A percentile compares a stretch with the other conserved stretches of the same genome.
Evolutionary conservation across 176 grass and related monocot species (phyloP).

Genomic region (Hordeum marinum): DNA sequence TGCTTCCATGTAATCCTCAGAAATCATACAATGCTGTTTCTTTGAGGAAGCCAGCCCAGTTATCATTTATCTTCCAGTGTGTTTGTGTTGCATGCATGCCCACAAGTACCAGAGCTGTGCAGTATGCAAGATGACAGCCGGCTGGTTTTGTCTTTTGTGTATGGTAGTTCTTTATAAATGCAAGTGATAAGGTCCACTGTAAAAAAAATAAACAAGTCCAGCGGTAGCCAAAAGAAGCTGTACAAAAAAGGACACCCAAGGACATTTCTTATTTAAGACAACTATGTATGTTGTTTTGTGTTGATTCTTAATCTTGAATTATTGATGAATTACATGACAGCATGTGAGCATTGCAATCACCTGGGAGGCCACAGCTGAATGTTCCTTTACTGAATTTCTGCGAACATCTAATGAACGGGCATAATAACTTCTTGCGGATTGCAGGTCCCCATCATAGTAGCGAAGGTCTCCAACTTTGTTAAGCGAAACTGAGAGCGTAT

Average conservation of each 20-base stretch:
- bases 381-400: conserved; percentile 69
- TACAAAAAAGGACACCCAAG: not conserved
- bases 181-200: not conserved
- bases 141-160: not conserved
- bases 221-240: not conserved
- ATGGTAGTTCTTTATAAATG: not conserved
- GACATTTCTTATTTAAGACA: not conserved
- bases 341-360: conserved; percentile 28
- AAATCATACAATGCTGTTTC: not conserved
- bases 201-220: not conserved
- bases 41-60: not conserved
- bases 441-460: conserved; percentile 79
- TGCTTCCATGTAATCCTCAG: not conserved
- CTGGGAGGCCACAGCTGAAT: conserved; percentile 76
- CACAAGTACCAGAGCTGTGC: not conserved
- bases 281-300: not conserved
- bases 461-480: conserved; percentile 94
- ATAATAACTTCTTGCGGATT: conserved; percentile 93
- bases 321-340: not conserved
- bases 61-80: not conserved
- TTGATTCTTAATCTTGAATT: not conserved
- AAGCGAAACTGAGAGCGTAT: conserved; percentile 89
- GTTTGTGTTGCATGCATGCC: not conserved
- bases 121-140: not conserved
- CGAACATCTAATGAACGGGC: conserved; percentile 73